Evolutionary conservation across 306 rosid species (phyloP).

Genomic region (Cucurbita ficifolia): DNA sequence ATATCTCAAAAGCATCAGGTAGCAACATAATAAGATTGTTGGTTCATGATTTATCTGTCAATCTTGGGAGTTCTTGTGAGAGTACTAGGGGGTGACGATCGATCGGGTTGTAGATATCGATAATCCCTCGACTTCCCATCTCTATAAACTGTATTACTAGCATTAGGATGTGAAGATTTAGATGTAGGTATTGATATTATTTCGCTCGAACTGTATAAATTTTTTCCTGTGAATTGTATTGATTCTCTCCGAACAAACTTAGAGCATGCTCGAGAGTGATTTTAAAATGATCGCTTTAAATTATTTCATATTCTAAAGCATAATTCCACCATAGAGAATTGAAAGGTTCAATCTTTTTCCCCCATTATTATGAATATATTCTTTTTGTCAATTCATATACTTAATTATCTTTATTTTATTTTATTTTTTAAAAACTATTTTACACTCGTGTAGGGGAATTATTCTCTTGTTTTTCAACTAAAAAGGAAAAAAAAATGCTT

Average conservation of each 20-base stretch:
- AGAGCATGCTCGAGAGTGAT: no score
- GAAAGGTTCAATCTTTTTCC: slow-evolving; percentile 1
- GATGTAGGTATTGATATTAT: slow-evolving; percentile 9
- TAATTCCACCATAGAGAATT: neutral
- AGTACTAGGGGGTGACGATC: slow-evolving; percentile 36
- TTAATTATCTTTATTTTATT: neutral
- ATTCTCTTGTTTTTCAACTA: neutral
- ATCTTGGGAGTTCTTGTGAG: slow-evolving; percentile 61
- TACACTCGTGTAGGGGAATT: neutral
- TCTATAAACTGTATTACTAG: neutral
- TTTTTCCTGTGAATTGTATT: neutral
- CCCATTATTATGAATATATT: slow-evolving; percentile 8
- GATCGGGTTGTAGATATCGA: neutral
- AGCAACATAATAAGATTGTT: slow-evolving; percentile 54
- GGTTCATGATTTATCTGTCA: slow-evolving; percentile 42
- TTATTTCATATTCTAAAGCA: slow-evolving; percentile 5
- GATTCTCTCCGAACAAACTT: slow-evolving; percentile 1
- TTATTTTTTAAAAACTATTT: no score
- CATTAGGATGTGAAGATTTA: neutral
- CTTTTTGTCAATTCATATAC: neutral
- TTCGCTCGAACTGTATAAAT: slow-evolving; percentile 4
- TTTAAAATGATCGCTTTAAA: no score
- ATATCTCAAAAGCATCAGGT: slow-evolving; percentile 40
- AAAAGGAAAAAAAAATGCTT: no score
- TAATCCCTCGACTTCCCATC: neutral